Percentiles rank a stretch among this genome's conserved stretches.
Evolutionary conservation across 805 yeast genomes (phyloP).

Genomic region (Pichia insulana): DNA sequence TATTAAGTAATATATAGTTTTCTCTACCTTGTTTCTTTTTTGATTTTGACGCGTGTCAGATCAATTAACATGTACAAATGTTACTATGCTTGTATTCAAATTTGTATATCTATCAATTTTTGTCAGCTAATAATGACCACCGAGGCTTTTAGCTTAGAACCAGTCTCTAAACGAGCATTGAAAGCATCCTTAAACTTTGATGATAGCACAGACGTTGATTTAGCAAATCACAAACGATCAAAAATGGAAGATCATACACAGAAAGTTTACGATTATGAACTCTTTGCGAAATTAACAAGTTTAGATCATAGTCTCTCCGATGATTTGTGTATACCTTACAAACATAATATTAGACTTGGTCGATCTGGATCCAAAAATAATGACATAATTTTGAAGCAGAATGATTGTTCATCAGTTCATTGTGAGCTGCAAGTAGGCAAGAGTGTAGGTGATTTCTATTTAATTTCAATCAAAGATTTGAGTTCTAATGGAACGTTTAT

Average conservation of each 20-base stretch:
- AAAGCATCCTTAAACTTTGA: slow-evolving; percentile 9
- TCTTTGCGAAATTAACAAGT: slow-evolving; percentile 11
- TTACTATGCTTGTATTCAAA: too few species aligned
- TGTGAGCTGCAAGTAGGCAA: slow-evolving; percentile 35
- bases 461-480: slow-evolving; percentile 44
- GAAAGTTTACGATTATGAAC: neutral
- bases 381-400: slow-evolving; percentile 36
- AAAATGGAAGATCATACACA: too few species aligned
- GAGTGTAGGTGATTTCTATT: slow-evolving; percentile 31
- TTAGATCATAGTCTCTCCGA: slow-evolving; percentile 6
- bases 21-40: too few species aligned
- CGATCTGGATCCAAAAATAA: slow-evolving; percentile 33
- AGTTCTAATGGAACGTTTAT: slow-evolving; percentile 62
- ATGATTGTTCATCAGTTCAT: slow-evolving; percentile 59
- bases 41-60: too few species aligned
- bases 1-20: too few species aligned
- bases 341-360: slow-evolving; percentile 16
- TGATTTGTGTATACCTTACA: slow-evolving; percentile 5
- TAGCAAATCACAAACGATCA: neutral
- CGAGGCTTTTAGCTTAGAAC: neutral
- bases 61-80: too few species aligned
- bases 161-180: slow-evolving; percentile 1
- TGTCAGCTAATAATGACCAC: too few species aligned
- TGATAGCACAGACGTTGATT: neutral
- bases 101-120: too few species aligned